Percentiles rank a stretch among this genome's conserved stretches.
These are phyloP conservation scores for Domatiomyces globalis DNA, from an alignment of 2,329 filamentous ascomycete species.

Conservation along the genomic window DNA sequence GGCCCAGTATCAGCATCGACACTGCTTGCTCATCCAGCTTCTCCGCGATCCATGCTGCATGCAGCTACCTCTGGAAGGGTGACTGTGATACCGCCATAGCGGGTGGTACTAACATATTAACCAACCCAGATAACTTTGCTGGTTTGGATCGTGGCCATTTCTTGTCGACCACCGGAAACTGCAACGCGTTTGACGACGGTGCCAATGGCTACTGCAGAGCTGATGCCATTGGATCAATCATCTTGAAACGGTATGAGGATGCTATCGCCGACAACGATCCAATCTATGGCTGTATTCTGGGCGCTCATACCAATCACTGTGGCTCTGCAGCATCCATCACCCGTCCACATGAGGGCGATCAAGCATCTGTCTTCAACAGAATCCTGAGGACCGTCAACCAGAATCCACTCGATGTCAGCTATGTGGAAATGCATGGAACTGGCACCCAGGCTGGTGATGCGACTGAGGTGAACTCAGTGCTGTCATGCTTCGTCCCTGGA, in stretches of 20 bases:
- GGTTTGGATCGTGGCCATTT: constrained; percentile 27
- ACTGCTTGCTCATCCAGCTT: constrained; percentile 57
- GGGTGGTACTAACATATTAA: constrained; percentile 57
- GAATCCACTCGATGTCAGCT: constrained; percentile 62
- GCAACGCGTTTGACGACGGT: constrained; percentile 35
- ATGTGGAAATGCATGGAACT: constrained; percentile 82
- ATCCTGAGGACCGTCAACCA: constrained; percentile 29
- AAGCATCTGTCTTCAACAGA: constrained; percentile 23
- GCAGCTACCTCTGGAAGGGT: constrained; percentile 50
- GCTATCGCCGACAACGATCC: constrained; percentile 37
- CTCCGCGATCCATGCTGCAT: constrained; percentile 50
- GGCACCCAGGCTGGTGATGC: constrained; percentile 75
- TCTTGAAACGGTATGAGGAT: constrained; percentile 38
- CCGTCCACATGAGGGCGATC: constrained; percentile 21
- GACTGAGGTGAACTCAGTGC: constrained; percentile 67
- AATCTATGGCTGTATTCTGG: constrained; percentile 34
- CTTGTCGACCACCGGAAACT: constrained; percentile 31
- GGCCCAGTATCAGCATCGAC: constrained; percentile 51
- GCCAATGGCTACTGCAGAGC: constrained; percentile 43
- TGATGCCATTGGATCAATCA: constrained; percentile 36
- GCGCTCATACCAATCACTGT: constrained; percentile 31
- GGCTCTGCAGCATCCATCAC: constrained; percentile 29
- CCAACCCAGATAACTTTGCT: constrained; percentile 29
- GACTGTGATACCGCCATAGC: constrained; percentile 62
- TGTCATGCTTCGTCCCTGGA: constrained; percentile 44